A percentile compares a stretch with the other conserved stretches of the same genome.
phyloP scores from a whole-genome alignment of 176 grass and related monocot genomes.

The Pontederia crassipes region DNA sequence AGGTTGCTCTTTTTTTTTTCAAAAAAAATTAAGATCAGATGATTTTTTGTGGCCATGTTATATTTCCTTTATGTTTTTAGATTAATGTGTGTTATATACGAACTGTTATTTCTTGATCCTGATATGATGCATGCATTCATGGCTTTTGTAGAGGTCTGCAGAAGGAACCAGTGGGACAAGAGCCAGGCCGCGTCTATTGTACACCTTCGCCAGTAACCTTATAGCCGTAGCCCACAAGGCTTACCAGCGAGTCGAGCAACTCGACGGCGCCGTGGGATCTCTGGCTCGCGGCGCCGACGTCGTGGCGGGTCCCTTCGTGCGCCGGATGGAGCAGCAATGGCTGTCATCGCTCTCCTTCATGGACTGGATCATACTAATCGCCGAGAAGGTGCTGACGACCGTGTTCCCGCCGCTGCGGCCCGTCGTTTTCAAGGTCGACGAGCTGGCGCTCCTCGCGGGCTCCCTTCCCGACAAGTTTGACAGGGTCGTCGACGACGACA shows the following conservation, averaged over 20 bases:
- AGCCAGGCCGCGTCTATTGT: conserved; percentile 17
- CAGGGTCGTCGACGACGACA: conserved; percentile 9
- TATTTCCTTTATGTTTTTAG: no score
- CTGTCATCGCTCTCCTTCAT: conserved; percentile 17
- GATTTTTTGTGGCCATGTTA: no score
- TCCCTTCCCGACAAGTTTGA: conserved; percentile 25
- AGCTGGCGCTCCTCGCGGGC: conserved; percentile 11
- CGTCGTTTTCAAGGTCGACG: conserved; percentile 9
- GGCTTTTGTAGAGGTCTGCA: background rate
- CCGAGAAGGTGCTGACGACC: conserved; percentile 9
- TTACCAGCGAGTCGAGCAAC: conserved; percentile 19
- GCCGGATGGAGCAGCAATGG: conserved; percentile 20
- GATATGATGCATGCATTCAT: no score
- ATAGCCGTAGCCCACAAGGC: conserved; percentile 2
- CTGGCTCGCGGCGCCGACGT: conserved; percentile 8
- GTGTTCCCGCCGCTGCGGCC: conserved; percentile 1
- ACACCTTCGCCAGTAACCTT: conserved; percentile 6
- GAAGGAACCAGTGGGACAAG: background rate
- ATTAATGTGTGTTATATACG: no score
- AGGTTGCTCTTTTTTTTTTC: no score
- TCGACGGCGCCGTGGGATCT: conserved; percentile 10
- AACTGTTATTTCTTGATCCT: no score
- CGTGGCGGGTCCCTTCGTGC: conserved; percentile 11
- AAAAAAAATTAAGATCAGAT: no score
- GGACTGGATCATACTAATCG: conserved; percentile 6